phyloP scores from a whole-genome alignment of 345 rosid genomes.

The Nasturtium officinale region DNA sequence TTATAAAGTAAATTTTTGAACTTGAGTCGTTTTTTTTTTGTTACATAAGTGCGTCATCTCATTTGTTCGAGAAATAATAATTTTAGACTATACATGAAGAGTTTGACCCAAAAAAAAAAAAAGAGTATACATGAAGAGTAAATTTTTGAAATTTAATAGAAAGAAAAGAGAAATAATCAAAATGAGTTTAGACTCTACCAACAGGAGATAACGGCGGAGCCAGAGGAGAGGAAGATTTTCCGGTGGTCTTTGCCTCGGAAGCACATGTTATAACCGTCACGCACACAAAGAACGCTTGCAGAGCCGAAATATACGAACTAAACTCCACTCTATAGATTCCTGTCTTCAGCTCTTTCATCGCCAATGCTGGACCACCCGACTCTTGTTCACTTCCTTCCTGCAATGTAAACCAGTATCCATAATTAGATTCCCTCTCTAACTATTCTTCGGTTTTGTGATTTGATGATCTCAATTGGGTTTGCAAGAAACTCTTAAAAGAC shows the following conservation, averaged over 20 bases:
- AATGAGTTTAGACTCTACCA: conserved; percentile 58
- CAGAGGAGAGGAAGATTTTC: conserved; percentile 48
- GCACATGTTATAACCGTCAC: conserved; percentile 55
- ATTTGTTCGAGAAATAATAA: neutral
- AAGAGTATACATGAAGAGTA: neutral
- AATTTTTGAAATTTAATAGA: neutral
- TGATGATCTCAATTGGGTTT: neutral
- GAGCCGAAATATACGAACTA: conserved; percentile 55
- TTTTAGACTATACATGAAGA: neutral
- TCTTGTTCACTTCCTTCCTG: conserved; percentile 31
- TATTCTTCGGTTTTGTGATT: neutral
- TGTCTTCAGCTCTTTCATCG: conserved; percentile 54
- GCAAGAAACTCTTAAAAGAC: neutral
- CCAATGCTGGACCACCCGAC: conserved; percentile 48
- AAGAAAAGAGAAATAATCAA: neutral
- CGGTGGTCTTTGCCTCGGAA: conserved; percentile 25
- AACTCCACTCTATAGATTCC: conserved; percentile 72
- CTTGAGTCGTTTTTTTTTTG: neutral
- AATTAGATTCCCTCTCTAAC: neutral
- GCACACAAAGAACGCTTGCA: conserved; percentile 79
- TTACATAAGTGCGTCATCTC: neutral
- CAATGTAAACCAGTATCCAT: neutral
- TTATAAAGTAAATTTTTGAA: too few species aligned
- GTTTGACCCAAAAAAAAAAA: too few species aligned
- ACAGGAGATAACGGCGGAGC: conserved; percentile 81